Percentiles rank a stretch among this genome's conserved stretches.
These are phyloP conservation scores for Cyclaneusma minus DNA, from an alignment of 2,329 filamentous ascomycete genomes.

Conservation along the genomic window DNA sequence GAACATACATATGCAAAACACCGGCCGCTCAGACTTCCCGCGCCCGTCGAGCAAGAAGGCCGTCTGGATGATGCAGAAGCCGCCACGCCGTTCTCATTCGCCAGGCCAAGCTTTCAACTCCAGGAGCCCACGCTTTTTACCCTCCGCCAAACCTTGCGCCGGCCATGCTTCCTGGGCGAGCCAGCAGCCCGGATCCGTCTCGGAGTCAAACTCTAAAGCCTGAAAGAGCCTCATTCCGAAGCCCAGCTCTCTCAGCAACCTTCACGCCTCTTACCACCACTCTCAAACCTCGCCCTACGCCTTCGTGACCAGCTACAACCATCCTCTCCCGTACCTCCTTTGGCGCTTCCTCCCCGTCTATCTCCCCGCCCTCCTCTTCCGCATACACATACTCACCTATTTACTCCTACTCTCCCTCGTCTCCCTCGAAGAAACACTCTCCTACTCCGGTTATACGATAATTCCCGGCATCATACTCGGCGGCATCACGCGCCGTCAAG, in stretches of 20 bases:
- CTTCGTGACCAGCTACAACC: slow-evolving; percentile 49
- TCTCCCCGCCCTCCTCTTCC: slow-evolving; percentile 46
- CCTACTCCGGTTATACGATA: slow-evolving; percentile 51
- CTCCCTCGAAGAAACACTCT: slow-evolving; percentile 50
- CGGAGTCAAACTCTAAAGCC: no score
- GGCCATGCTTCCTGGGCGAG: no score
- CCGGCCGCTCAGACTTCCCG: no score
- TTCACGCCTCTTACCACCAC: slow-evolving; percentile 34
- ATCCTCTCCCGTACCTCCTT: slow-evolving; percentile 48
- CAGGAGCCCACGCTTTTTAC: no score
- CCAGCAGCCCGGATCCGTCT: no score
- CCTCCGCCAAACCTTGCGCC: no score
- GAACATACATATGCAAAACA: no score
- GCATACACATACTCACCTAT: slow-evolving; percentile 59
- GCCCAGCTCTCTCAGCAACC: slow-evolving; percentile 21
- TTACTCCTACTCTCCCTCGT: slow-evolving; percentile 46
- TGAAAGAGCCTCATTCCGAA: no score
- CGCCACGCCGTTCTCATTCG: no score
- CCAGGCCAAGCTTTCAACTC: no score
- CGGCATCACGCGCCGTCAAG: slow-evolving; percentile 33
- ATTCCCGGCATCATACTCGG: slow-evolving; percentile 34
- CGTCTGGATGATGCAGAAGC: no score
- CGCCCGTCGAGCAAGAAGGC: no score
- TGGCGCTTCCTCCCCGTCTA: slow-evolving; percentile 50
- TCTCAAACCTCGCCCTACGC: slow-evolving; percentile 40